phyloP scores from a whole-genome alignment of 2,329 filamentous ascomycete genomes.

The Verticillium nubilum region DNA sequence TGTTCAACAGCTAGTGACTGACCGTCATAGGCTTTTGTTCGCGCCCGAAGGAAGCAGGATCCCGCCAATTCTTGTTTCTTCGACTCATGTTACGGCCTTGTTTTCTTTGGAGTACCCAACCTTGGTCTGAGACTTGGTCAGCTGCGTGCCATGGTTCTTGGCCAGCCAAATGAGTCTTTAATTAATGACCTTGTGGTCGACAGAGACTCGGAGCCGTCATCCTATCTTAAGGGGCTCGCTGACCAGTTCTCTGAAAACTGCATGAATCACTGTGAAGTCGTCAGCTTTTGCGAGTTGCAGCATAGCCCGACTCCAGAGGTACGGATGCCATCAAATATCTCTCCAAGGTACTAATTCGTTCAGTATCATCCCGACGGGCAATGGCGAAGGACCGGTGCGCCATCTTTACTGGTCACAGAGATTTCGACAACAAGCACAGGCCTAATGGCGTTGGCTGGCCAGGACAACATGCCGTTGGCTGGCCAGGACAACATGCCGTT shows the following conservation, averaged over 20 bases:
- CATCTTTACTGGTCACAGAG: conserved; percentile 13
- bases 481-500: conserved; percentile 14
- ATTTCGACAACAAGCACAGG: conserved; percentile 18
- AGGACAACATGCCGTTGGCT: conserved; percentile 13
- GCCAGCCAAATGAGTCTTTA: conserved; percentile 17
- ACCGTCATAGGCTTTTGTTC: too few relatives aligned
- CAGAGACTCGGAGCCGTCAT: conserved; percentile 14
- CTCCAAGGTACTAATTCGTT: too few relatives aligned
- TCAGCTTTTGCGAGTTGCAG: conserved; percentile 14
- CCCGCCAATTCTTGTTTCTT: conserved; percentile 13
- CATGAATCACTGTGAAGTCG: conserved; percentile 10
- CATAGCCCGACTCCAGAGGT: neutral
- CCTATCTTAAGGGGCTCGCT: conserved; percentile 11
- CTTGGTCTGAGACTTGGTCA: conserved; percentile 16
- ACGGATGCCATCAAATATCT: too few relatives aligned
- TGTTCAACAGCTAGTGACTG: neutral
- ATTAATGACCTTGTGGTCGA: conserved; percentile 15
- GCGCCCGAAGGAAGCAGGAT: too few relatives aligned
- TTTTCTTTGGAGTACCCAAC: conserved; percentile 24
- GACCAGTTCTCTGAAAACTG: conserved; percentile 14
- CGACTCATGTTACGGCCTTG: conserved; percentile 14
- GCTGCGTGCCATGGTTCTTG: conserved; percentile 14
- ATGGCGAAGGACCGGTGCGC: neutral
- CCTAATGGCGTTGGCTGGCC: conserved; percentile 9
- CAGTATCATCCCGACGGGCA: too few relatives aligned